Base-by-base conservation (phyloP, 139 green algal genomes). In the Chlamydomonas applanata region DNA sequence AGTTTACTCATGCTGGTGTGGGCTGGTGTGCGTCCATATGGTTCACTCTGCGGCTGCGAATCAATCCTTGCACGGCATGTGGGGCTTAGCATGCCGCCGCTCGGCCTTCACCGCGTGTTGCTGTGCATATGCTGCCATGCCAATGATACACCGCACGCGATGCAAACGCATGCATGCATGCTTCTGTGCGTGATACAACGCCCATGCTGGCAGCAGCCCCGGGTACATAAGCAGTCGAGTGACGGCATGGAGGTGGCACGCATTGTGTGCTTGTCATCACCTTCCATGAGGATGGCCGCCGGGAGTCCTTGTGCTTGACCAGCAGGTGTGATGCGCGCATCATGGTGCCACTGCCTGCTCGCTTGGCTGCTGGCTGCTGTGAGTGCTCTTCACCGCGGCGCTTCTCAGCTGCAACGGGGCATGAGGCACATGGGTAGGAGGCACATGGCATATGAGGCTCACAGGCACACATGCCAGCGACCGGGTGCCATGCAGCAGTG, bases 251-350 rank as follows among this genome's bases (percentile, higher is more conserved):
- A 7, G 16, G 22, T 14, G 27, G 16, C 19, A 64, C 13, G 22
- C 19, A n/a, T 64, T n/a, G 13, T 25, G 17, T 13, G 7, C 17
- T 13, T 64, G 56, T 13, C 56, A 64, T 25, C 36, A 88, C 85
- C 79, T 96, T 96, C 92, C 92, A 97, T 16, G 83, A 92, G 13
- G 73, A 85, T 0, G 93, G 93, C 17, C 89, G 80, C 11, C 93
- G 64, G 0, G 63, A 75, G 63, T 90, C 85, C 53, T 69, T 81
- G 82, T 97, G 93, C 82, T 97, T 97, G 1, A 97, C 90, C 34
- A 97, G 88, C 69, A 97, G 77, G 80, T 97, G 93, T 0, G 81
- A 91, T 1, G 89, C 91, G 1, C 89, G 72, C 27, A 95, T 89
- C 7, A 44, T 75, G 20, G 69, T 56, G 34, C 75, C 73, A 34